Evolutionary conservation across 805 yeast species (phyloP).

Genomic region (Candida oleophila): DNA sequence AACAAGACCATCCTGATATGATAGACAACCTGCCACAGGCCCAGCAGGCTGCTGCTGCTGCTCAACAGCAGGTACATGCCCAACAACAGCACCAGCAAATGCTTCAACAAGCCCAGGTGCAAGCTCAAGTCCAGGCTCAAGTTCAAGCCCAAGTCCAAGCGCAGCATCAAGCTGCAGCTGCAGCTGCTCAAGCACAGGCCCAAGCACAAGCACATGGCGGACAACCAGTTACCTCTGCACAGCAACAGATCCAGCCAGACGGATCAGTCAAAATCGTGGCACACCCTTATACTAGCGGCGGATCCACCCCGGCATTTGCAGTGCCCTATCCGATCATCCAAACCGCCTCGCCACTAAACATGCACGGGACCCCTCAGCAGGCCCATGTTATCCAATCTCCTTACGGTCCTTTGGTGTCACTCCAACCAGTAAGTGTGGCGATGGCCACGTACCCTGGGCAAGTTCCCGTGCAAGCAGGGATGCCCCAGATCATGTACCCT

Average conservation of each 20-base stretch:
- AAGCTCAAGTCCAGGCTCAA: constrained; percentile 1
- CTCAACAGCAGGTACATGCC: constrained; percentile 1
- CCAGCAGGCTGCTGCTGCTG: not conserved
- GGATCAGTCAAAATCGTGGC: constrained; percentile 5
- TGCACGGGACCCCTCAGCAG: constrained; percentile 7
- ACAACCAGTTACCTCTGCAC: no score
- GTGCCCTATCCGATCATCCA: constrained; percentile 15
- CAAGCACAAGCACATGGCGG: not conserved
- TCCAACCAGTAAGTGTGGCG: constrained; percentile 15
- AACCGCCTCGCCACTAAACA: constrained; percentile 7
- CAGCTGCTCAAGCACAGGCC: constrained; percentile 1
- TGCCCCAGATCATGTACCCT: constrained; percentile 4
- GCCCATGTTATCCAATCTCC: constrained; percentile 22
- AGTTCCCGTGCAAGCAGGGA: not conserved
- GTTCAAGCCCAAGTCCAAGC: not conserved
- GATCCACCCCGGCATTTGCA: constrained; percentile 10
- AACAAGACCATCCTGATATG: constrained; percentile 1
- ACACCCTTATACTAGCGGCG: not conserved
- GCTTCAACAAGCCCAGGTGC: constrained; percentile 4
- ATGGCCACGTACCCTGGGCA: constrained; percentile 1
- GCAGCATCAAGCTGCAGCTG: constrained; percentile 1
- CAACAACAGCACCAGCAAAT: constrained; percentile 1
- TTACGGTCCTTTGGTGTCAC: constrained; percentile 25
- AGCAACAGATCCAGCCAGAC: no score
- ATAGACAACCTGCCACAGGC: not conserved